Evolutionary conservation across 345 rosid species (phyloP), one percentile per base, ranked within the genome.

Genomic region (Sisymbrium irio): DNA sequence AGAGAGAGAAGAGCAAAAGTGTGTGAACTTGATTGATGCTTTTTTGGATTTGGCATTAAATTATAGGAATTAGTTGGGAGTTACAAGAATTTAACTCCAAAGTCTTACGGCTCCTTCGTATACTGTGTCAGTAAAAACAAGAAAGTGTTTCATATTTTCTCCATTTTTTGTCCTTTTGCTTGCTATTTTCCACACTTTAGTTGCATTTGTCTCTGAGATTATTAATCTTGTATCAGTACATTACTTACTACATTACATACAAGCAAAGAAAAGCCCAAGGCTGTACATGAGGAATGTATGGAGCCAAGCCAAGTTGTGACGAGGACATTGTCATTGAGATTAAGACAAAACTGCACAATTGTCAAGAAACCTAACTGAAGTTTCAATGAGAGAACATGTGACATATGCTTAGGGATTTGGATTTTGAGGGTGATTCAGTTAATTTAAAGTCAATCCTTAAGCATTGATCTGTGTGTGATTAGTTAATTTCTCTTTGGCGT

Each of bases 321-420:
- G 63, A 76, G 51, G 75, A 69, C 71, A 62, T 11, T 45, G 28
- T 56, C 70, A 36, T 54, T 46, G 35, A 42, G 60, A 27, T 46
- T 67, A 13, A 45, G 75, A 76, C 79, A 70, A 69, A 69, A 19
- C 17, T 22, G 14, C 49, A 17, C 79, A 54, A 63, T 45, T 54
- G 54, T 15, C 79, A 63, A 76, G 66, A 76, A 69, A 63, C 79
- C 75, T 63, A 62, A 76, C 70, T 40, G 70, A 56, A 45, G 41
- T 25, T 65, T 65, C 59, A 65, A 65, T 35, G 50, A 12, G 61
- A 55, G 13, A 69, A 55, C 75, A 76, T 69, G 79, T 70, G 75
- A 37, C 50, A 46, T 9, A 46, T 58, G 59, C 51, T 36, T 74
- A 27, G 61, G 78, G 67, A 47, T 66, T 67, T 74, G 72, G 72